Conservation (phyloP, 1,139 yeast species). For the Pichia sp. region DNA sequence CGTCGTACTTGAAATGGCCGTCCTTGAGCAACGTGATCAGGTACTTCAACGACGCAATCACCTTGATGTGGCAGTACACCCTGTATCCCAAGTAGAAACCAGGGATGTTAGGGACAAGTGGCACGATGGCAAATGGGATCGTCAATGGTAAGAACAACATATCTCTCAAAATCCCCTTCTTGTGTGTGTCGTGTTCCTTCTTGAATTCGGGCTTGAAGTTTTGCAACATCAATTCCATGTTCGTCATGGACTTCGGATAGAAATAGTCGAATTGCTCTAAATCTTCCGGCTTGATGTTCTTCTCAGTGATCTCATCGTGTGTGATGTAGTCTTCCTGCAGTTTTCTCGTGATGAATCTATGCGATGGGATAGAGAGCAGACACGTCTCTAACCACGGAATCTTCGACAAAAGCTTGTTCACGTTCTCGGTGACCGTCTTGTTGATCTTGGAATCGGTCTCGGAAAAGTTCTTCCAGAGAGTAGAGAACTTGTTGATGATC, state of each 20-base stretch:
- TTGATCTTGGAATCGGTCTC: constrained; percentile 41
- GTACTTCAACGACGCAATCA: constrained; percentile 73
- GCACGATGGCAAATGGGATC: constrained; percentile 76
- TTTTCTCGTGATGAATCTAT: constrained; percentile 47
- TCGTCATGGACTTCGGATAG: constrained; percentile 29
- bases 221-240: constrained; percentile 19
- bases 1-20: constrained; percentile 25
- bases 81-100: constrained; percentile 86
- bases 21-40: constrained; percentile 41
- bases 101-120: constrained; percentile 93
- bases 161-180: constrained; percentile 45
- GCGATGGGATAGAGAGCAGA: constrained; percentile 51
- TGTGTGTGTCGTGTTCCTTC: constrained; percentile 41
- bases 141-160: constrained; percentile 72
- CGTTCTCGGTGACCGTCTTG: constrained; percentile 38
- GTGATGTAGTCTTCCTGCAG: constrained; percentile 31
- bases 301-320: constrained; percentile 15
- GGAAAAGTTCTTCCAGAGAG: constrained; percentile 47
- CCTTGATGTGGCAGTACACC: constrained; percentile 81
- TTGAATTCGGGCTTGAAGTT: constrained; percentile 29
- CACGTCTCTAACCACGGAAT: constrained; percentile 55
- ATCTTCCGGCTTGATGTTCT: constrained; percentile 21
- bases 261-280: constrained; percentile 30
- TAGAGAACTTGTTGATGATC: constrained; percentile 38
- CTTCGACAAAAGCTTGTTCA: constrained; percentile 39